These are phyloP conservation scores for Solanum ossicruentum DNA, from an alignment of 257 asterid genomes.

Conservation along the genomic window DNA sequence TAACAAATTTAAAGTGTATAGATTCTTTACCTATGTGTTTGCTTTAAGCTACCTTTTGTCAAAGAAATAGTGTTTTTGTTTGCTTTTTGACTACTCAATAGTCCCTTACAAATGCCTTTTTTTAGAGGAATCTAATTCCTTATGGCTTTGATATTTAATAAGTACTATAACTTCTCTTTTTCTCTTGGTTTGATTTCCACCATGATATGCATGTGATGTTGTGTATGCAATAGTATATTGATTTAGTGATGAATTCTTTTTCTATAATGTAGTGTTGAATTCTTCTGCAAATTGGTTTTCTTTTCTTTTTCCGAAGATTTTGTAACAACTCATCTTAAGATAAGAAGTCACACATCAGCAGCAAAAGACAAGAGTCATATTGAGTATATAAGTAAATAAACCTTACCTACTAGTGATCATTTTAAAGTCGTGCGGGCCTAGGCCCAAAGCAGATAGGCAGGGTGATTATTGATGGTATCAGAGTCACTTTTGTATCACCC, in stretches of 20 bases:
- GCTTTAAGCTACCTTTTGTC: constrained; percentile 31
- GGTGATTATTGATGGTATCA: too few relatives aligned
- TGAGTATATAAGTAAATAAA: too few relatives aligned
- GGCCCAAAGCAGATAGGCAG: too few relatives aligned
- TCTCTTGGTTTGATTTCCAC: background rate
- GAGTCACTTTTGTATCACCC: too few relatives aligned
- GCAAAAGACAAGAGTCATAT: too few relatives aligned
- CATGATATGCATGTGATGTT: background rate
- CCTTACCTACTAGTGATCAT: too few relatives aligned
- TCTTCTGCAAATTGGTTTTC: background rate
- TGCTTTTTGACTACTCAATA: constrained; percentile 36
- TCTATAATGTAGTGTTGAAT: background rate
- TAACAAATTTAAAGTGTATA: background rate
- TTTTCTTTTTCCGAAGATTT: too few relatives aligned
- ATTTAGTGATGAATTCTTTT: background rate
- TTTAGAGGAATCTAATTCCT: background rate
- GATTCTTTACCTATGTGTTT: constrained; percentile 32
- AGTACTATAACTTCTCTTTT: background rate
- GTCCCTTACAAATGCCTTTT: background rate
- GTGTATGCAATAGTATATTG: background rate
- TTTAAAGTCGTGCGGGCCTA: too few relatives aligned
- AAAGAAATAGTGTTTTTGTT: background rate
- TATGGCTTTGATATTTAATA: background rate
- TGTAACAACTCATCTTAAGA: too few relatives aligned
- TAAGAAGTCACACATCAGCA: rapidly evolving